phyloP scores from a whole-genome alignment of 108 stramenopile genomes.

The Parietichytrium sp. region DNA sequence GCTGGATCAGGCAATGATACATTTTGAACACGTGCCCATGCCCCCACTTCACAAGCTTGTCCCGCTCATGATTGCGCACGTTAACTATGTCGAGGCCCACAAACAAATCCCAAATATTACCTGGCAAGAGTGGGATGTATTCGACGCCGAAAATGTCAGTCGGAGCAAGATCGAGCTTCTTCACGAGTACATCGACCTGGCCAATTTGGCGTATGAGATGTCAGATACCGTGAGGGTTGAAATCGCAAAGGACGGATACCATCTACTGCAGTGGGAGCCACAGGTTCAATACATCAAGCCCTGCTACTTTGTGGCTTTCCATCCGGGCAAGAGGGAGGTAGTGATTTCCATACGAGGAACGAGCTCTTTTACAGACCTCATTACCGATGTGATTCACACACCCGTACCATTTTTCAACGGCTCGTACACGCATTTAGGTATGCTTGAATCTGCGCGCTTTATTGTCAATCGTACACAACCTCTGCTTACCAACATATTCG shows the following conservation, averaged over 20 bases:
- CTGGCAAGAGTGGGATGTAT: neutral
- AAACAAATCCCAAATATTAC: neutral
- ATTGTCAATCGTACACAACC: neutral
- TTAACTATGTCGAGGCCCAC: conserved; percentile 8
- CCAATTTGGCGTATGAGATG: neutral
- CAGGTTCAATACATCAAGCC: neutral
- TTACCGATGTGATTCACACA: conserved; percentile 10
- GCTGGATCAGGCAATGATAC: neutral
- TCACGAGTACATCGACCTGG: neutral
- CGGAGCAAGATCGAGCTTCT: conserved; percentile 3
- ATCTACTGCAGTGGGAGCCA: conserved; percentile 5
- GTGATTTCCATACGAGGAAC: neutral
- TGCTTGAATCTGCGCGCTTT: neutral
- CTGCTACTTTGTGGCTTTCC: conserved; percentile 16
- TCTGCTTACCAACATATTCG: neutral
- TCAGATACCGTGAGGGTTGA: neutral
- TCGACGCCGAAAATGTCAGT: neutral
- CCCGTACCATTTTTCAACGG: conserved; percentile 12
- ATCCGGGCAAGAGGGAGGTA: neutral
- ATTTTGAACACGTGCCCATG: conserved; percentile 27
- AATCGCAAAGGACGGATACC: neutral
- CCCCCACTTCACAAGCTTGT: neutral
- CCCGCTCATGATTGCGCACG: neutral
- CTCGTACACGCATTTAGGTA: conserved; percentile 3
- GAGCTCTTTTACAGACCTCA: neutral